These are phyloP conservation scores for Avena sativa DNA, from an alignment of 176 grass and related monocot species.

Conservation along the genomic window DNA sequence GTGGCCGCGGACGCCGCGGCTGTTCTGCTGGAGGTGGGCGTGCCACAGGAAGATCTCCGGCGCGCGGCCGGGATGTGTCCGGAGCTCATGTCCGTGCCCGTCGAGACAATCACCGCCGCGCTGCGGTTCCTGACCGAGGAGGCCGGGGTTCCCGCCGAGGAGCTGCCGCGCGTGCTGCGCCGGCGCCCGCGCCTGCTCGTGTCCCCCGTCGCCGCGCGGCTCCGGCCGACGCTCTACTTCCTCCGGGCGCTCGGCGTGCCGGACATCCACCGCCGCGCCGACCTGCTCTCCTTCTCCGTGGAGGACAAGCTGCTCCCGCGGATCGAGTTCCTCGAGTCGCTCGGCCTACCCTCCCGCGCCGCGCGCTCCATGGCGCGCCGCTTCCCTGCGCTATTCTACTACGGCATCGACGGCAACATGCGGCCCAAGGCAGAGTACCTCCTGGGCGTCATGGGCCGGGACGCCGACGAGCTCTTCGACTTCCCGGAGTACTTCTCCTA, in stretches of 20 bases:
- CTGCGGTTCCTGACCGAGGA: slow-evolving; percentile 71
- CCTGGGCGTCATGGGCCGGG: slow-evolving; percentile 56
- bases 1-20: slow-evolving; percentile 47
- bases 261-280: slow-evolving; percentile 60
- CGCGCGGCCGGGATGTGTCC: slow-evolving; percentile 87
- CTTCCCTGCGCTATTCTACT: slow-evolving; percentile 83
- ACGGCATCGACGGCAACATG: slow-evolving; percentile 78
- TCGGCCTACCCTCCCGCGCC: slow-evolving; percentile 58
- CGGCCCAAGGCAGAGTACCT: slow-evolving; percentile 82
- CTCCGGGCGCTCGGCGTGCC: slow-evolving; percentile 72
- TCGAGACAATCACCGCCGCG: slow-evolving; percentile 48
- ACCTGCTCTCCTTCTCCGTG: slow-evolving; percentile 84
- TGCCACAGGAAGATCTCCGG: slow-evolving; percentile 65
- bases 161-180: slow-evolving; percentile 64
- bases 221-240: slow-evolving; percentile 90
- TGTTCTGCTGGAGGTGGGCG: slow-evolving; percentile 55
- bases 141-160: slow-evolving; percentile 41
- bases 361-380: slow-evolving; percentile 73
- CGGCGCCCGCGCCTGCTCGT: slow-evolving; percentile 82
- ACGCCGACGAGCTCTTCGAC: slow-evolving; percentile 63
- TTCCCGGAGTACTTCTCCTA: slow-evolving; percentile 93
- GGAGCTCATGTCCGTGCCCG: slow-evolving; percentile 66
- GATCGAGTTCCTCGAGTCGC: slow-evolving; percentile 80
- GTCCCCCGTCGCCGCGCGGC: slow-evolving; percentile 58
- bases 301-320: slow-evolving; percentile 86